These are phyloP conservation scores for Priceomyces fermenticarens DNA, from an alignment of 805 yeast species.

Conservation along the genomic window DNA sequence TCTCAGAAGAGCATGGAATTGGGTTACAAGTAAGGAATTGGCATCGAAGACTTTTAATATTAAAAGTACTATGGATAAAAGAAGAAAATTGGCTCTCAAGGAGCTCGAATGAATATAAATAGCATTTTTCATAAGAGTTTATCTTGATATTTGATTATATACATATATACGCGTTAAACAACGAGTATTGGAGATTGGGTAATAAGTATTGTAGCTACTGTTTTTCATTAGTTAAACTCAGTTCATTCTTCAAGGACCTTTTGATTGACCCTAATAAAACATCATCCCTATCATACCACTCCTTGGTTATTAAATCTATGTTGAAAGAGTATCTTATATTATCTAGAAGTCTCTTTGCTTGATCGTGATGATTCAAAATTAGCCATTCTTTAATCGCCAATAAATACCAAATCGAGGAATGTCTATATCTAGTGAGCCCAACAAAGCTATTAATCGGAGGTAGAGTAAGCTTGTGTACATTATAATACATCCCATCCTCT, in stretches of 20 bases:
- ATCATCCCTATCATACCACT: slow-evolving; percentile 35
- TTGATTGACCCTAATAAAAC: slow-evolving; percentile 23
- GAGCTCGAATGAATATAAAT: slow-evolving; percentile 27
- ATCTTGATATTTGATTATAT: neutral
- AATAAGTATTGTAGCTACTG: too few species aligned
- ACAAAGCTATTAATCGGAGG: slow-evolving; percentile 38
- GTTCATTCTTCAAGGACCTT: slow-evolving; percentile 4
- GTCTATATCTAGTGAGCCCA: slow-evolving; percentile 62
- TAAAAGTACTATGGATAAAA: slow-evolving; percentile 32
- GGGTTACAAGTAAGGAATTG: slow-evolving; percentile 16
- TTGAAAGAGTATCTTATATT: slow-evolving; percentile 24
- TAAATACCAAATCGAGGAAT: slow-evolving; percentile 73
- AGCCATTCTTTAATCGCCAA: slow-evolving; percentile 73
- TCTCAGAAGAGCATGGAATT: slow-evolving; percentile 19
- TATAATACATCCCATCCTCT: slow-evolving; percentile 33
- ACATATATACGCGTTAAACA: too few species aligned
- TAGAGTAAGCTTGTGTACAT: slow-evolving; percentile 31
- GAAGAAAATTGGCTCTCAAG: slow-evolving; percentile 40
- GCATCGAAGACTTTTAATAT: slow-evolving; percentile 11
- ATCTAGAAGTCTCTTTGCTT: slow-evolving; percentile 22
- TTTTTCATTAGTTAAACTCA: too few species aligned
- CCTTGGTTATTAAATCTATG: slow-evolving; percentile 11
- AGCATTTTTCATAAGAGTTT: neutral
- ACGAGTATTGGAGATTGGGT: too few species aligned
- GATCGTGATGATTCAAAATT: slow-evolving; percentile 22